Evolutionary conservation across 768 basidiomycete genomes (phyloP).

Genomic region (Solioccasus polychromus): DNA sequence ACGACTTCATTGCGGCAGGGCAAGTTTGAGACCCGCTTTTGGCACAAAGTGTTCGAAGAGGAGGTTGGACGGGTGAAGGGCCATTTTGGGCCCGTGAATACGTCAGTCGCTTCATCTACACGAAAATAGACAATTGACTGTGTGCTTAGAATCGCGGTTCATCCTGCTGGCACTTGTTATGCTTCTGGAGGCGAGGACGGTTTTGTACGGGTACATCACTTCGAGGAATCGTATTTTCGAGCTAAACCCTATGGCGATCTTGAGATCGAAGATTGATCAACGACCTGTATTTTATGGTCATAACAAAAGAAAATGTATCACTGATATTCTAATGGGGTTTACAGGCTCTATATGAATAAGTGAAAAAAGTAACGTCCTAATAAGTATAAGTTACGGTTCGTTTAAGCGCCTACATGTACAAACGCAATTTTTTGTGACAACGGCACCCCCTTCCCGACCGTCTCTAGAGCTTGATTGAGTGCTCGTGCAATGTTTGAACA

Average conservation of each 20-base stretch:
- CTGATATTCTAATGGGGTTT: too few relatives aligned
- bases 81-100: slow-evolving; percentile 95
- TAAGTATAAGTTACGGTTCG: not conserved
- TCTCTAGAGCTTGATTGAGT: slow-evolving; percentile 18
- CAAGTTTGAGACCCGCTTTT: slow-evolving; percentile 97
- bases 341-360: not conserved
- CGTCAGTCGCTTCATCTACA: slow-evolving; percentile 52
- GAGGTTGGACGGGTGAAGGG: slow-evolving; percentile 97
- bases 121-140: slow-evolving; percentile 2
- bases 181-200: slow-evolving; percentile 98
- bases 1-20: slow-evolving; percentile 92
- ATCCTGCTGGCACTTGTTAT: slow-evolving; percentile 84
- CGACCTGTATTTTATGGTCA: slow-evolving; percentile 6
- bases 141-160: slow-evolving; percentile 75
- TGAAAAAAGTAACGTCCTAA: not conserved
- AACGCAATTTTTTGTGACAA: slow-evolving; percentile 27
- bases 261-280: slow-evolving; percentile 59
- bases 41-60: slow-evolving; percentile 96
- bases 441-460: slow-evolving; percentile 12
- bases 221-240: slow-evolving; percentile 92
- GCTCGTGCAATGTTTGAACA: slow-evolving; percentile 17
- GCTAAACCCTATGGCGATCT: slow-evolving; percentile 89
- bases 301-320: slow-evolving; percentile 8
- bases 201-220: slow-evolving; percentile 88
- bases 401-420: slow-evolving; percentile 27